Evolutionary conservation across 2,329 filamentous ascomycete genomes (phyloP).

Genomic region (Colletotrichum filicis): DNA sequence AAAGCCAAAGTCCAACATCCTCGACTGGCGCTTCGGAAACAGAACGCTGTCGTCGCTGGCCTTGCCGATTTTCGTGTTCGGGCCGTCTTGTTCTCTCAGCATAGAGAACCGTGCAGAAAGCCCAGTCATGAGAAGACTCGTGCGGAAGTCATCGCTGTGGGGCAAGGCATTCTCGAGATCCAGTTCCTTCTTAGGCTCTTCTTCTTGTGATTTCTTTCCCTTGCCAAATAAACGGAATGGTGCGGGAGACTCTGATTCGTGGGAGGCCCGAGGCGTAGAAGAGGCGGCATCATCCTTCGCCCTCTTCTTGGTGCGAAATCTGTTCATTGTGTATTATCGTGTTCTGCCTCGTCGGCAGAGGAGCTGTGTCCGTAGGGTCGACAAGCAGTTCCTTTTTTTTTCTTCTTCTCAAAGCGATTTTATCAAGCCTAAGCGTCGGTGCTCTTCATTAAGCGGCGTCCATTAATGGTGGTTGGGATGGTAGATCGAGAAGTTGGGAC

Average conservation of each 20-base stretch:
- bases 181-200: slow-evolving; percentile 72
- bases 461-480: slow-evolving; percentile 27
- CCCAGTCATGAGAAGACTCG: slow-evolving; percentile 94
- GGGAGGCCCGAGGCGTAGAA: slow-evolving; percentile 57
- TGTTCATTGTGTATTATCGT: slow-evolving; percentile 70
- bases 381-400: neutral
- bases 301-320: slow-evolving; percentile 80
- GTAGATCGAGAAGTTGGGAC: slow-evolving; percentile 11
- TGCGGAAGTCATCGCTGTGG: slow-evolving; percentile 89
- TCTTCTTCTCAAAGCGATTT: slow-evolving; percentile 5
- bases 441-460: slow-evolving; percentile 29
- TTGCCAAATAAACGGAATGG: slow-evolving; percentile 67
- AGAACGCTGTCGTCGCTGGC: slow-evolving; percentile 95
- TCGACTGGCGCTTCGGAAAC: slow-evolving; percentile 82
- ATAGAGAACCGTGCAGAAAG: slow-evolving; percentile 96
- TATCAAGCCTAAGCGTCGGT: slow-evolving; percentile 15
- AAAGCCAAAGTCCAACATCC: slow-evolving; percentile 76
- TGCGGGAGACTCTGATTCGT: slow-evolving; percentile 64
- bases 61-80: slow-evolving; percentile 88
- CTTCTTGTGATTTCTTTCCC: slow-evolving; percentile 64
- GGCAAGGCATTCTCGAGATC: slow-evolving; percentile 82
- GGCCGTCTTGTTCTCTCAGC: slow-evolving; percentile 94
- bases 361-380: neutral
- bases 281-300: slow-evolving; percentile 63
- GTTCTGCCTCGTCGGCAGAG: neutral